These are phyloP conservation scores for Stromatinia cepivora DNA, from an alignment of 2,329 filamentous ascomycete genomes.

Conservation along the genomic window DNA sequence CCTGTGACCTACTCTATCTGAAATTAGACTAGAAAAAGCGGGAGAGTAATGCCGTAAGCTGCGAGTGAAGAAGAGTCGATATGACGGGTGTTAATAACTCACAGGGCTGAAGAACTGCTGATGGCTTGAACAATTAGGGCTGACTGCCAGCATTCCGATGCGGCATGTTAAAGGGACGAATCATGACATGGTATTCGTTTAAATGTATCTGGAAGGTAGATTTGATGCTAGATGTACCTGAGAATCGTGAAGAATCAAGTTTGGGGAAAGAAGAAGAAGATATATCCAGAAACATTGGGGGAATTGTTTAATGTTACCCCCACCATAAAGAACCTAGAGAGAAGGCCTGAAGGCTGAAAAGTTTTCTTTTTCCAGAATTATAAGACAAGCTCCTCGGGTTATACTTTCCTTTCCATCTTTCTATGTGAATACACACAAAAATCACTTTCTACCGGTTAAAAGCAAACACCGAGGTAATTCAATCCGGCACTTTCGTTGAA, in stretches of 20 bases:
- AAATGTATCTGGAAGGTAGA: not conserved
- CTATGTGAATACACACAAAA: not conserved
- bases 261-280: not conserved
- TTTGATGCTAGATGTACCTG: not conserved
- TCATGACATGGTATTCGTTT: not conserved
- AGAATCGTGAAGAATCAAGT: not conserved
- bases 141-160: slow-evolving; percentile 22
- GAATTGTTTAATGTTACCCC: not conserved
- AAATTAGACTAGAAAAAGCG: not conserved
- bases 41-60: not conserved
- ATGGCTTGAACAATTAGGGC: slow-evolving; percentile 25
- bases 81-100: not conserved
- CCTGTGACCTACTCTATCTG: not conserved
- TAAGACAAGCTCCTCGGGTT: not conserved
- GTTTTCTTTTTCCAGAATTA: not conserved
- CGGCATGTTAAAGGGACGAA: slow-evolving; percentile 3
- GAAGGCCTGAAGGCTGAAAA: not conserved
- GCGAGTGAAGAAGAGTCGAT: not conserved
- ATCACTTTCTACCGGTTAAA: not conserved
- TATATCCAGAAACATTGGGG: no score
- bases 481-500: not conserved
- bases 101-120: slow-evolving; percentile 21
- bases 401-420: not conserved
- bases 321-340: not conserved
- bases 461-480: not conserved